phyloP scores from a whole-genome alignment of 768 basidiomycete species.

The Lactarius psammicola region DNA sequence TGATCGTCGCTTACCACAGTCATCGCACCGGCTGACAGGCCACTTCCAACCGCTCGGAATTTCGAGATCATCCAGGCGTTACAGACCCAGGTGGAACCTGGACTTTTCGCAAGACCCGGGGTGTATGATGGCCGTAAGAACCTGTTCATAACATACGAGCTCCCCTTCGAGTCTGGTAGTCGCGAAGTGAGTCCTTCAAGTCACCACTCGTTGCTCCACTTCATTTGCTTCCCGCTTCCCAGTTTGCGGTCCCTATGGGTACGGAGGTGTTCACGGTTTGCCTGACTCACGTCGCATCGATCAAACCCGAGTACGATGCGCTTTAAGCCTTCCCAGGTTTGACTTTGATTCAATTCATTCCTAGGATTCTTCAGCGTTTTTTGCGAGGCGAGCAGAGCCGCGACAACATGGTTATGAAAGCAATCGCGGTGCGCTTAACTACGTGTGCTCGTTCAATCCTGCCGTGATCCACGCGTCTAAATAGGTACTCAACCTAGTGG shows the following conservation, averaged over 20 bases:
- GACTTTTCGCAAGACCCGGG: slow-evolving; percentile 69
- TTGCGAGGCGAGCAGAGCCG: slow-evolving; percentile 61
- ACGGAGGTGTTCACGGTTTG: slow-evolving; percentile 63
- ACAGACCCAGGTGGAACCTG: slow-evolving; percentile 55
- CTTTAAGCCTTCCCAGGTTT: slow-evolving; percentile 31
- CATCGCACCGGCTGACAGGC: slow-evolving; percentile 63
- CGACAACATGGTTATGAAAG: slow-evolving; percentile 66
- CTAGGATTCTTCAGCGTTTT: slow-evolving; percentile 63
- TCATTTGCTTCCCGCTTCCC: slow-evolving; percentile 13
- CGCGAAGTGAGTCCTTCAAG: slow-evolving; percentile 44
- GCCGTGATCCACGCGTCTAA: slow-evolving; percentile 3
- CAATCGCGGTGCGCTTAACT: slow-evolving; percentile 51
- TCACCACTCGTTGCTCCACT: not conserved
- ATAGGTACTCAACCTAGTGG: slow-evolving; percentile 70
- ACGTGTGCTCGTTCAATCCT: not conserved
- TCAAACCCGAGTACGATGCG: slow-evolving; percentile 76
- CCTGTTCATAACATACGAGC: slow-evolving; percentile 56
- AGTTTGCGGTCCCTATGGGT: slow-evolving; percentile 64
- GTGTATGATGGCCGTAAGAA: slow-evolving; percentile 84
- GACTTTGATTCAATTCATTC: not conserved
- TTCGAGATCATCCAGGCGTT: slow-evolving; percentile 65
- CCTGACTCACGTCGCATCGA: slow-evolving; percentile 65
- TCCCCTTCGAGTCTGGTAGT: slow-evolving; percentile 53
- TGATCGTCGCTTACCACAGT: slow-evolving; percentile 38
- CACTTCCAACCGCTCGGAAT: slow-evolving; percentile 62